Evolutionary conservation across 805 yeast genomes (phyloP).

Genomic region (Starmerella vaccinii): DNA sequence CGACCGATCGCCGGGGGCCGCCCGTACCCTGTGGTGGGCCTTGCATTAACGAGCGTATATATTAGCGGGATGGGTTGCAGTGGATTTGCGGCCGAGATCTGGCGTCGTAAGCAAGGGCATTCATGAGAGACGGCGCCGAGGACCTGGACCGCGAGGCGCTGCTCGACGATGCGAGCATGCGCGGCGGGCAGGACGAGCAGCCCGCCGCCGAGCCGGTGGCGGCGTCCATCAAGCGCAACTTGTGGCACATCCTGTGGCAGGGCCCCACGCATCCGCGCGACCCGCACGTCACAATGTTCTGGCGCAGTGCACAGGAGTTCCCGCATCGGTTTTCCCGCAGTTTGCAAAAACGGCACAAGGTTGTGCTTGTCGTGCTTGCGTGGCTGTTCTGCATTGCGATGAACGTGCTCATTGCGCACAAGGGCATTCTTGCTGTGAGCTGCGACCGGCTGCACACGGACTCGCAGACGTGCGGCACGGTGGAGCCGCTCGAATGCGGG

Average conservation of each 20-base stretch:
- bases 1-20: neutral
- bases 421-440: conserved; percentile 23
- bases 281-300: conserved; percentile 17
- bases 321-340: conserved; percentile 13
- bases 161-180: conserved; percentile 1
- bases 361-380: conserved; percentile 5
- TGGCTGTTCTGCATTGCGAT: conserved; percentile 22
- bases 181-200: too few relatives aligned
- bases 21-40: neutral
- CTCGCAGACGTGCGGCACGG: conserved; percentile 1
- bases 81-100: neutral
- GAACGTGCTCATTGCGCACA: conserved; percentile 17
- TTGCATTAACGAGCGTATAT: conserved; percentile 1
- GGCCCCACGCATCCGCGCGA: conserved; percentile 14
- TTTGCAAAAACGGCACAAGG: conserved; percentile 15
- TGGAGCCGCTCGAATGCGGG: conserved; percentile 23
- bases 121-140: neutral
- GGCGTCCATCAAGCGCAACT: neutral
- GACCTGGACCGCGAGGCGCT: neutral
- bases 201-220: neutral
- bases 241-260: conserved; percentile 3
- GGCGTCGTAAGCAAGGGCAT: neutral
- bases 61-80: neutral
- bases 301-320: conserved; percentile 7
- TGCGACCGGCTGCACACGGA: neutral